Conservation (phyloP, 106 monocot genomes). For the Allium fistulosum region DNA sequence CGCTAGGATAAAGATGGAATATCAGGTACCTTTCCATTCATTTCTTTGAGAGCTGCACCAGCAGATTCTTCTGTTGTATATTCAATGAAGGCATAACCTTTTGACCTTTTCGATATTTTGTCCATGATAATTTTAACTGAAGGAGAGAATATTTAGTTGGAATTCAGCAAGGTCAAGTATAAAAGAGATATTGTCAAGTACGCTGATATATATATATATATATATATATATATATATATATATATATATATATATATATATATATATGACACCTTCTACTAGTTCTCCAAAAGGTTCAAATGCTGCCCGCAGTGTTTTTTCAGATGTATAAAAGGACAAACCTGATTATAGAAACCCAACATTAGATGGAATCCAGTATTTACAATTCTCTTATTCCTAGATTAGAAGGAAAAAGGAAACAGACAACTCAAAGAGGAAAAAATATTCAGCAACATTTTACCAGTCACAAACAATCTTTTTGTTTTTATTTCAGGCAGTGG, state of each 20-base stretch:
- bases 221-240: too few species aligned
- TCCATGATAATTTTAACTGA: slow-evolving; percentile 91
- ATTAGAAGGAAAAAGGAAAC: not conserved
- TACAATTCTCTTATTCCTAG: too few species aligned
- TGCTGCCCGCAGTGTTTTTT: slow-evolving; percentile 83
- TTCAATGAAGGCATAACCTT: slow-evolving; percentile 93
- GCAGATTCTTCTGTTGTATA: slow-evolving; percentile 91
- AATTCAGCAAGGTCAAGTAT: too few species aligned
- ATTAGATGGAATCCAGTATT: too few species aligned
- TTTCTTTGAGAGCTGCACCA: slow-evolving; percentile 76
- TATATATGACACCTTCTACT: slow-evolving; percentile 53
- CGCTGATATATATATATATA: too few species aligned
- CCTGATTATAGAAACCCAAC: slow-evolving; percentile 18
- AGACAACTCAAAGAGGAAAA: slow-evolving; percentile 2
- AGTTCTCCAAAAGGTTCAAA: slow-evolving; percentile 92
- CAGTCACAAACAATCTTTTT: slow-evolving; percentile 92
- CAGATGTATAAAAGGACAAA: slow-evolving; percentile 96
- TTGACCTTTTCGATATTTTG: slow-evolving; percentile 95
- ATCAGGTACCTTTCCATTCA: slow-evolving; percentile 87
- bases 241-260: too few species aligned
- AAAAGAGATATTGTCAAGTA: too few species aligned
- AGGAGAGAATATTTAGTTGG: slow-evolving; percentile 1
- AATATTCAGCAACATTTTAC: slow-evolving; percentile 17
- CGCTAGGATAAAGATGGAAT: too few species aligned
- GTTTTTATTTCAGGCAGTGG: slow-evolving; percentile 47